Base-by-base conservation (phyloP, 169 alveolate species). In the Plasmodium sp. region DNA sequence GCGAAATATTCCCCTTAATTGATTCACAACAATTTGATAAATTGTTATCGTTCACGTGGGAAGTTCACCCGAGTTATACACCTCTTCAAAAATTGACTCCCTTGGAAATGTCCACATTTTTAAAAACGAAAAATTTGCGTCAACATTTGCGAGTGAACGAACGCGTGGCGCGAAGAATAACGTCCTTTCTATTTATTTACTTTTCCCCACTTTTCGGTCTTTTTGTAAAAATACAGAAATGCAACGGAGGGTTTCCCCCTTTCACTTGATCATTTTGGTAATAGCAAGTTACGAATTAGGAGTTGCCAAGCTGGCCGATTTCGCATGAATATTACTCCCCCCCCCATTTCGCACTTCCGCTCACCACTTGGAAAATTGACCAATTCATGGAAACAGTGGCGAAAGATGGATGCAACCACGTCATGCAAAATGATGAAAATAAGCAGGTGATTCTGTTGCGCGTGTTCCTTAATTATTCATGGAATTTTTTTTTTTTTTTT, bases 341-440 rank as follows among this genome's bases (percentile, higher is more conserved):
- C 14, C 27, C 2, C 16, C 16, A 36, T 67, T 6, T 36, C 22
- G 34, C 3, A 36, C 3, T 75, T 84, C 18, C 43, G 6, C 22
- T 14, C n/a, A 74, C 79, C 39, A 73, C 43, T 43, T 51, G 81
- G 45, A 5, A 74, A 27, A 81, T 12, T 81, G 31, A 45, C 33
- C 58, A 73, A 84, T 73, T 73, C 84, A 84, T 84, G 93, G 84
- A 73, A 84, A 75, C 79, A 84, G 0, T 34, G 58, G n/a, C 31
- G 79, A 34, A 74, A 84, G 80, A 54, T 33, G 54, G 67, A 22
- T 84, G 93, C 75, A 39, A 27, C 79, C 34, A 84, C n/a, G 34
- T 45, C 62, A 74, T 58, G 10, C 72, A 73, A 74, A 33, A n/a
- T 22, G 84, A 73, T 74, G 62, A 62, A 84, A n/a, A 74, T 22